Percentiles rank a stretch among this genome's conserved stretches.
These are phyloP conservation scores for Pythium plurisporium DNA, from an alignment of 352 stramenopile species.

Conservation along the genomic window DNA sequence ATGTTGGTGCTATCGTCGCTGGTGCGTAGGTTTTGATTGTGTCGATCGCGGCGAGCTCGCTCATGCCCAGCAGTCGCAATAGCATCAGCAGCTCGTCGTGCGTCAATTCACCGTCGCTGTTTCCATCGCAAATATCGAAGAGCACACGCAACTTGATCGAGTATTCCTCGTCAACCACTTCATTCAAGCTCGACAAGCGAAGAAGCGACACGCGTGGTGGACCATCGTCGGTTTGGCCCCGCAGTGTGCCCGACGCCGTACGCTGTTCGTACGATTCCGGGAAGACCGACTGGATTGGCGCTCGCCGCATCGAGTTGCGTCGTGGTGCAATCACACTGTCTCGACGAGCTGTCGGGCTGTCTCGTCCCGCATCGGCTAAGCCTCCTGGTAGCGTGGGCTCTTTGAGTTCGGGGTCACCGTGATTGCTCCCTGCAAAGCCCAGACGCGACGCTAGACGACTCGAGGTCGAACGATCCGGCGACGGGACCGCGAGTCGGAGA, in stretches of 20 bases:
- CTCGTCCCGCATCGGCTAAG: neutral
- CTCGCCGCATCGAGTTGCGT: neutral
- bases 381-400: neutral
- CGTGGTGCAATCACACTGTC: neutral
- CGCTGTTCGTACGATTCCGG: neutral
- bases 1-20: neutral
- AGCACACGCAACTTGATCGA: constrained; percentile 24
- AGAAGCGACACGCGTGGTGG: neutral
- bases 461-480: neutral
- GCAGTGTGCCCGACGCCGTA: neutral
- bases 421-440: neutral
- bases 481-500: neutral
- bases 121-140: constrained; percentile 30
- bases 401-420: neutral
- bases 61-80: constrained; percentile 26
- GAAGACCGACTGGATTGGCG: neutral
- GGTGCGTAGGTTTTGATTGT: neutral
- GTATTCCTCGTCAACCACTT: constrained; percentile 19
- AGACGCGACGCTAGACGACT: neutral
- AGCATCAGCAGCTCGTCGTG: constrained; percentile 24
- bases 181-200: neutral
- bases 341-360: neutral
- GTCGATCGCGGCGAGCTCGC: neutral
- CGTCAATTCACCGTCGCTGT: constrained; percentile 34
- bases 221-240: neutral